Base-by-base conservation (phyloP, 192 early-diverging fungal species). In the Mortierella antarctica region DNA sequence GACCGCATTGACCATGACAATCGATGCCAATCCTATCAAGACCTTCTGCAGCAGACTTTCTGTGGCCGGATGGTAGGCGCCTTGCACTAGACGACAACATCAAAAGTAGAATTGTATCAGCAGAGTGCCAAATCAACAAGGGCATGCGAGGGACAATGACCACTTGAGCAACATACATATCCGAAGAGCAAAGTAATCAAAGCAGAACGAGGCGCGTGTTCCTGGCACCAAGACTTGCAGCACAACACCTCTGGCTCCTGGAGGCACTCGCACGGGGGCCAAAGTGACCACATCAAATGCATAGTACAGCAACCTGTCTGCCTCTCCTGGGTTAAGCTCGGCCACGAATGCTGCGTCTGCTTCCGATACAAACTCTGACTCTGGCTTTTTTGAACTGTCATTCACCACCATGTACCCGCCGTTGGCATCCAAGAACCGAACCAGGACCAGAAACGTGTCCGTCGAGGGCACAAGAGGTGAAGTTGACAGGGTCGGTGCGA, bases 111-210 rank as follows among this genome's bases (percentile, higher is more conserved):
- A 14, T 13, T 7, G 13, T 31, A 31, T 31, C 31, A 31, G 31
- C 31, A 51, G 53, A 46, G 45, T 8, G 21, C 4, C 63, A 40
- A 1, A 21, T 20, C 48, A 57, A 58, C 40, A 46, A 9, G 56
- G 7, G 20, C 10, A 11, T 42, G 18, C 13, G n/a, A n/a, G 20
- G 9, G 14, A 8, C 23, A 21, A 41, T 46, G 18, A 48, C 12
- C 8, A 4, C 1, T 10, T 54, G 41, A 55, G 6, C 2, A 0
- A 64, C 74, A 69, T 65, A 76, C 74, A 49, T 18, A 76, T 44
- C 49, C 67, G 57, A 52, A 80, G 21, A 2, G 77, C 77, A 72
- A 80, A 80, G 45, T 72, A 80, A 17, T 80, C 77, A 61, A 80
- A 80, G 53, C 77, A 80, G 18, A 80, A 80, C 0, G 70, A 66